Base-by-base conservation (phyloP, 306 rosid species). In the Gastrolobium bilobum region DNA sequence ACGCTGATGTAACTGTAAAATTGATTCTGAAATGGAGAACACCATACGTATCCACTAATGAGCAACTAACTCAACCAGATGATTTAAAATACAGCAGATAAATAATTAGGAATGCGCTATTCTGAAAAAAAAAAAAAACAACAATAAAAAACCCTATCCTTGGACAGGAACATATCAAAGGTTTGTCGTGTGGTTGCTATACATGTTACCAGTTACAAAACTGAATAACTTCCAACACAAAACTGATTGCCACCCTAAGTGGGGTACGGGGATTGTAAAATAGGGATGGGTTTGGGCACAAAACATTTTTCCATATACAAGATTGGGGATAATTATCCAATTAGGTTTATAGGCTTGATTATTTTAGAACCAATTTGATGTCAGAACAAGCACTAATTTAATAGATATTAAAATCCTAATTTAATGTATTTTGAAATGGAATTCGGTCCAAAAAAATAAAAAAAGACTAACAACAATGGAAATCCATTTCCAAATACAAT, bases 1-100 rank as follows among this genome's bases (percentile, higher is more conserved):
- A 47, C 3, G 80, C 7, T 75, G 81, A 75, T 81, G 77, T 68
- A 48, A 75, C 48, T 14, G 10, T 13, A 10, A 58, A 47, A 2
- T 39, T 52, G 37, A 2, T 39, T 52, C 73, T 29, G 66, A 58
- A 75, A 75, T 81, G 46, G 7, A 48, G 31, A 52, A 54, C 34
- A 54, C 34, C 43, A 15, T 20, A 20, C 26, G n/a, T 43, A 37
- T 48, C 59, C 67, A 52, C 9, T 9, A 4, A 13, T 29, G 7
- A 73, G n/a, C 76, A 66, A 54, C 2, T 10, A 40, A 42, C 39
- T 10, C 2, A 33, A 7, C 31, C 14, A 5, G 8, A 52, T 14
- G 26, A 48, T 71, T 29, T 48, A 34, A 60, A 37, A 40, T 59
- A 10, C 35, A 78, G 30, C 15, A 3, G 1, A 29, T 6, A 52